Base-by-base conservation (phyloP, 2,329 filamentous ascomycete genomes). In the Aspergillus hortae region DNA sequence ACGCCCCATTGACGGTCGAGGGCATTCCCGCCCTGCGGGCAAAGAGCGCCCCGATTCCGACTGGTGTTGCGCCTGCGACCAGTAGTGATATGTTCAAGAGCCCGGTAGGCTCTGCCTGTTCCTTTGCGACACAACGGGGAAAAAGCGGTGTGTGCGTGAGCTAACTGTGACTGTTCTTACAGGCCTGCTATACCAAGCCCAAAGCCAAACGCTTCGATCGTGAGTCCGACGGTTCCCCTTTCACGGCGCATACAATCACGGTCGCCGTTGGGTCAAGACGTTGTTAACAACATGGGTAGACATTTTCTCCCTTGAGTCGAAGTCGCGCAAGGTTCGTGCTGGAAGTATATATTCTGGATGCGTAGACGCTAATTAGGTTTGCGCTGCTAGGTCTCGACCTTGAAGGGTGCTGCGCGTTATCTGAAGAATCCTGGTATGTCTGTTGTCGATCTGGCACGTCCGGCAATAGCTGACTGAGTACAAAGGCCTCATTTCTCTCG, bases 61-160 rank as follows among this genome's bases (percentile, higher is more conserved):
- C 86, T 15, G 88, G 88, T 35, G 82, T 90, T 44, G 92, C 92
- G 30, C 89, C 90, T 9, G 80, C 82, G 46, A 86, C 88, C 2
- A 86, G 87, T 70, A 89, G 89, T 69, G 87, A 92, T 62, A 85
- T 88, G 77, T 96, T 95, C 74, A 94, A 94, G 73, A 84, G 84
- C 48, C 79, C 83, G 49, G 85, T 89, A 71, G 62, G 81, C 66
- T 30, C 17, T 4, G 41, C 25, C 41, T 41, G 23, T 40, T 49
- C 27, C 21, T 41, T 12, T 32, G 14, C 23, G 33, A 23, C 40
- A 42, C 9, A 2, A 10, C 27, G 27, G 4, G 4, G 17, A 42
- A 42, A 42, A 19, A 42, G 40, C 40, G 40, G 40, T 40, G 17
- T 40, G 41, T 17, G 11, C 32, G 14, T 5, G n/a, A 32, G 15